phyloP scores from a whole-genome alignment of 345 rosid species.

The Eutrema yunnanense region DNA sequence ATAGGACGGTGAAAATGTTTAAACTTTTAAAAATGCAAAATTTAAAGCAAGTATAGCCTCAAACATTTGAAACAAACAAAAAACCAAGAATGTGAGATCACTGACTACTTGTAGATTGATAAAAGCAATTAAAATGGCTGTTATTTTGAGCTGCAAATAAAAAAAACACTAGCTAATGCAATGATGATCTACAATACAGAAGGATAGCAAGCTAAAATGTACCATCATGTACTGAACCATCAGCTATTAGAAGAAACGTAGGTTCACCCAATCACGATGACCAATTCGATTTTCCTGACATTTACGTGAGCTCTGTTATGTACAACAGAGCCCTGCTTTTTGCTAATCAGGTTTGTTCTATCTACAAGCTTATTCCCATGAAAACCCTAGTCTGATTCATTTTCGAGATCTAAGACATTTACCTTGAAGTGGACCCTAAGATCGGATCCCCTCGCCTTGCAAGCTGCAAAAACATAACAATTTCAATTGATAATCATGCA shows the following conservation, averaged over 20 bases:
- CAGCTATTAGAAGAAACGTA: slow-evolving; percentile 33
- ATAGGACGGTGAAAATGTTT: background rate
- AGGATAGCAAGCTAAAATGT: slow-evolving; percentile 1
- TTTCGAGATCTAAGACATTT: background rate
- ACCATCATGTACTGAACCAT: slow-evolving; percentile 58
- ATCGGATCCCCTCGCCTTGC: slow-evolving; percentile 92
- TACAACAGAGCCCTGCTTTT: slow-evolving; percentile 57
- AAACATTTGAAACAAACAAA: background rate
- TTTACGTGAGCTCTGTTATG: slow-evolving; percentile 49
- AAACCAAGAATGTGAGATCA: too few relatives aligned
- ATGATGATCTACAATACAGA: background rate
- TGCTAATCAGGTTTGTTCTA: slow-evolving; percentile 43
- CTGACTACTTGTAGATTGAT: too few relatives aligned
- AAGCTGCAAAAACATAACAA: slow-evolving; percentile 44
- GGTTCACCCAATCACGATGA: slow-evolving; percentile 63
- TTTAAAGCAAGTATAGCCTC: background rate
- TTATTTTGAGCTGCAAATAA: too few relatives aligned
- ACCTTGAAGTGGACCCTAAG: slow-evolving; percentile 98
- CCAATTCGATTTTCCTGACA: slow-evolving; percentile 47
- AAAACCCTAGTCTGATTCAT: background rate
- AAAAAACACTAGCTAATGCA: too few relatives aligned
- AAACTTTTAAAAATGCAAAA: background rate
- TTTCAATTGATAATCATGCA: background rate
- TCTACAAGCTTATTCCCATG: background rate
- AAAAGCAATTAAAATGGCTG: background rate